phyloP scores from a whole-genome alignment of 2,329 filamentous ascomycete species.

The Colletotrichum chrysophilum region DNA sequence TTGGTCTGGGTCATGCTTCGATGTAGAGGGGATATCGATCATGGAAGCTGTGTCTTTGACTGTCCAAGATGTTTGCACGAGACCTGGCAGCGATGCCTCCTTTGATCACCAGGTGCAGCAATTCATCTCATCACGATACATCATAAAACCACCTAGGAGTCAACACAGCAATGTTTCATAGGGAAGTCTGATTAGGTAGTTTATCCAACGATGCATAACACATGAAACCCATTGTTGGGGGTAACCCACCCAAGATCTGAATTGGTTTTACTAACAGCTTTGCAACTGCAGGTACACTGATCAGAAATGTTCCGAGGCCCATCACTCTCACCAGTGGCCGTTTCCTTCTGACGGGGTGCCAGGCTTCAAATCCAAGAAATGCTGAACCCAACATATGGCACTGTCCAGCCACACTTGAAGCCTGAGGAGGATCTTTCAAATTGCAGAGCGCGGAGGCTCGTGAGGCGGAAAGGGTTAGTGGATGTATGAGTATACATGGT shows the following conservation, averaged over 20 bases:
- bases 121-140: neutral
- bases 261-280: too few relatives aligned
- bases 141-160: too few relatives aligned
- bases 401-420: neutral
- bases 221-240: too few relatives aligned
- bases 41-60: neutral
- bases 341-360: neutral
- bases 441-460: neutral
- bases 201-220: too few relatives aligned
- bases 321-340: neutral
- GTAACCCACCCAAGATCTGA: too few relatives aligned
- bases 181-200: too few relatives aligned
- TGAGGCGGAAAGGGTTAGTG: neutral
- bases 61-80: neutral
- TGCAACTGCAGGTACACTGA: neutral
- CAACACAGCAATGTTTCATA: neutral
- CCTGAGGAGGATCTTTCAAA: neutral
- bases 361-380: neutral
- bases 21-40: neutral
- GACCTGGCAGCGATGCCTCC: neutral
- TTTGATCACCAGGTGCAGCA: neutral
- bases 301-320: neutral
- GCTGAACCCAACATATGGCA: neutral
- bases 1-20: neutral
- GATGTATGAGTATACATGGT: neutral